These are phyloP conservation scores for Chaetomiaceae sp. DNA, from an alignment of 2,329 filamentous ascomycete species.

Conservation along the genomic window DNA sequence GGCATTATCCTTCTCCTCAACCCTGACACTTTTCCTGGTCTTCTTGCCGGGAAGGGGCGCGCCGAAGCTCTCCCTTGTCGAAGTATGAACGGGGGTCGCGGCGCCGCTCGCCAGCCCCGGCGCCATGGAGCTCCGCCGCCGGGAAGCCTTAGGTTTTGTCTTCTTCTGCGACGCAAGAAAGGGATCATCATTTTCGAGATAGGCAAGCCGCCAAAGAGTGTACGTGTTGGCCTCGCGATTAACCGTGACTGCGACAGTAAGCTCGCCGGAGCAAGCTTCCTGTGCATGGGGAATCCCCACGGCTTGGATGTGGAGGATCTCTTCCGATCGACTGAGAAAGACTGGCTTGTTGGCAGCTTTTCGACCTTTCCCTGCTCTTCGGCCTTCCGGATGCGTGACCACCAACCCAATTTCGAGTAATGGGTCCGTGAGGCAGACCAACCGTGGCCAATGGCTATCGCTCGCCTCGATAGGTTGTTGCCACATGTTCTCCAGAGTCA, in stretches of 20 bases:
- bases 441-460: constrained; percentile 60
- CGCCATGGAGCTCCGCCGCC: constrained; percentile 60
- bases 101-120: constrained; percentile 65
- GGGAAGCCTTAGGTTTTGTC: constrained; percentile 40
- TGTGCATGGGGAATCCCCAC: constrained; percentile 48
- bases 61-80: constrained; percentile 72
- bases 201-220: constrained; percentile 78
- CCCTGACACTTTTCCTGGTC: constrained; percentile 39
- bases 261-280: constrained; percentile 34
- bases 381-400: constrained; percentile 51
- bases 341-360: constrained; percentile 37
- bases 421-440: constrained; percentile 82
- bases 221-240: constrained; percentile 72
- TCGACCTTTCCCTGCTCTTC: constrained; percentile 32
- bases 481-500: constrained; percentile 53
- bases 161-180: constrained; percentile 43
- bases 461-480: constrained; percentile 46
- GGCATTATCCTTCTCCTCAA: constrained; percentile 42
- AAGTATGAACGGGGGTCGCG: constrained; percentile 67
- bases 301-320: constrained; percentile 75
- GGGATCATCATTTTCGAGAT: constrained; percentile 61
- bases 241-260: constrained; percentile 73
- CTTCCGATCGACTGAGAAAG: constrained; percentile 69
- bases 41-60: constrained; percentile 49
- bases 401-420: constrained; percentile 80